Evolutionary conservation across 805 yeast genomes (phyloP), one percentile per base, ranked within the genome.

Genomic region (Saccharomycopsis babjevae): DNA sequence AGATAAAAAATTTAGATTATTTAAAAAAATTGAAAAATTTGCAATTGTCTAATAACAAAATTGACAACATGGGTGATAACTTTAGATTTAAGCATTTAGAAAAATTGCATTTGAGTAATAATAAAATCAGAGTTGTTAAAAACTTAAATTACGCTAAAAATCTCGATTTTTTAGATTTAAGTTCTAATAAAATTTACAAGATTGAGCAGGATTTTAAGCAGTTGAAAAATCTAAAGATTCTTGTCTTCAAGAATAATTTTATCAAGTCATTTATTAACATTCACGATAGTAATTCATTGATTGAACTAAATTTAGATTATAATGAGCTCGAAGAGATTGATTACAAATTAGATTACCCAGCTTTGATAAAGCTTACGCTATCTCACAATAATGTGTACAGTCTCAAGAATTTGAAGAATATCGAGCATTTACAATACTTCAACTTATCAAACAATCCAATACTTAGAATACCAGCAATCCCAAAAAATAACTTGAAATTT

Each of bases 201-300:
- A 60, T 60, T 42, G 62, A 58, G 20, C 52, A 84, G 79, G 54
- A 57, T 36, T 43, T 60, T 50, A 16, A 20, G 61, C 74, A 74
- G 58, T 57, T 63, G 5, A 74, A 73, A 8, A 66, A 63, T 16
- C 70, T 69, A 57, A 73, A 83, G 69, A 97, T 91, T 72, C 76
- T 85, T 57, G 73, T 93, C 58, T 78, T 93, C 62, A 93, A 54
- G 15, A 57, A 54, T 8, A 60, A 60, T 30, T 34, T 15, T 6
- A 50, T 60, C 30, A 20, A 36, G 13, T 25, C 18, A 30, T 32
- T 60, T 20, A 56, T 40, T 28, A 57, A 52, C 20, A 18, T 60
- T 2, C 42, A 57, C 15, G 18, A 25, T 3, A 30, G 28, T 11
- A 43, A 32, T 22, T 18, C 42, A 8, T 54, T 60, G 28, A 18